These are phyloP conservation scores for Diaporthe eres DNA, from an alignment of 2,329 filamentous ascomycete genomes.

Conservation along the genomic window DNA sequence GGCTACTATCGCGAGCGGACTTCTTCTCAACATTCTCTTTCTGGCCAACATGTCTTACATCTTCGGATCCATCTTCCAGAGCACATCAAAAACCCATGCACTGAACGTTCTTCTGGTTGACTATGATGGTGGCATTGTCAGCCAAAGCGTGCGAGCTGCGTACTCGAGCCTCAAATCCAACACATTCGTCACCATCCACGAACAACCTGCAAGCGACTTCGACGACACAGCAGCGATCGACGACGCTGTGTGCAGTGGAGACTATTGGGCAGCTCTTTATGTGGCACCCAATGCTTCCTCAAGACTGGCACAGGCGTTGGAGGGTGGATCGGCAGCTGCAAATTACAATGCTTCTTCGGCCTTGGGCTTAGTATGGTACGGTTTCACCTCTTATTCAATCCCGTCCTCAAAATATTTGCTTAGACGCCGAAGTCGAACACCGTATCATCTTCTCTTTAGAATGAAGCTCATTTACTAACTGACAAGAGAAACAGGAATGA, in stretches of 20 bases:
- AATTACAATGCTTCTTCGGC: background rate
- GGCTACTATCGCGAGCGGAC: conserved; percentile 1
- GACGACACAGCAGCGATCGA: background rate
- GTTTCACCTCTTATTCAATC: background rate
- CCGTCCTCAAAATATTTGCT: background rate
- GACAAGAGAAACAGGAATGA: conserved; percentile 5
- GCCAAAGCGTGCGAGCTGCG: conserved; percentile 12
- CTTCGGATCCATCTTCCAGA: conserved; percentile 1
- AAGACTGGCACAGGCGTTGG: background rate
- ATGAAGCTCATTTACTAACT: background rate
- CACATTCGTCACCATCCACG: conserved; percentile 17
- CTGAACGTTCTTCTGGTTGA: conserved; percentile 28
- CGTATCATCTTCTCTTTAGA: background rate
- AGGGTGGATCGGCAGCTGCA: background rate
- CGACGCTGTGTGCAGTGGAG: conserved; percentile 15
- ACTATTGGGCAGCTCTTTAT: conserved; percentile 31
- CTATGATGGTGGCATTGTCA: conserved; percentile 23
- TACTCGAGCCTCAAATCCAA: conserved; percentile 1
- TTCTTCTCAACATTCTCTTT: conserved; percentile 15
- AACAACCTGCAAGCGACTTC: conserved; percentile 6
- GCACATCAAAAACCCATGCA: background rate
- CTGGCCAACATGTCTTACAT: conserved; percentile 19
- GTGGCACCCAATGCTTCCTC: conserved; percentile 4
- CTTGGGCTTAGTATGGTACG: conserved; percentile 23
- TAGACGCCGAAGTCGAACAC: background rate